phyloP scores from a whole-genome alignment of 148 eudicot genomes.

The Simmondsia chinensis region DNA sequence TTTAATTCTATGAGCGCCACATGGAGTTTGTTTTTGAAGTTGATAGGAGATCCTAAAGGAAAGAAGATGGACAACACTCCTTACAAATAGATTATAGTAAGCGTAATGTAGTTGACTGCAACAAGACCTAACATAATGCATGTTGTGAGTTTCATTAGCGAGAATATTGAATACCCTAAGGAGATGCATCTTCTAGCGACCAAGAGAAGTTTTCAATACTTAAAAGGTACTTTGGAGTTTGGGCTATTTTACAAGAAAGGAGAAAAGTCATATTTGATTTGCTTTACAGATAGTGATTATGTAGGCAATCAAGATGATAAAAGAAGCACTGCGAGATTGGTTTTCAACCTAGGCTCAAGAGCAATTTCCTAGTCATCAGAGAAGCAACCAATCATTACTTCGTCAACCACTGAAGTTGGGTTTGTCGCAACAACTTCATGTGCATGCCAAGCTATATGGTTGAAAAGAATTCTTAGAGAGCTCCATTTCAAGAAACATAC shows the following conservation, averaged over 20 bases:
- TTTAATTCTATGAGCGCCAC: background rate
- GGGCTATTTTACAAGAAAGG: constrained; percentile 7
- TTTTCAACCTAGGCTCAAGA: no score
- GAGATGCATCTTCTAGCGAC: constrained; percentile 2
- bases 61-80: background rate
- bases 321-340: no score
- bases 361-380: background rate
- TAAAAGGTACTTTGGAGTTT: background rate
- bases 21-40: background rate
- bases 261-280: background rate
- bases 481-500: background rate
- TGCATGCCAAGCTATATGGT: constrained; percentile 3
- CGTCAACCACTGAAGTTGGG: no score
- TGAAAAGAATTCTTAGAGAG: constrained; percentile 3
- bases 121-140: no score
- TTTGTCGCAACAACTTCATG: background rate
- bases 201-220: background rate
- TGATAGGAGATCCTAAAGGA: background rate
- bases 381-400: constrained; percentile 2
- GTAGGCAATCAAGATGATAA: no score
- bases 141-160: no score
- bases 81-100: background rate
- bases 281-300: no score
- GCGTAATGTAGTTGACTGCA: no score
- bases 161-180: background rate